A percentile compares a stretch with the other conserved stretches of the same genome.
phyloP scores from a whole-genome alignment of 1,284 basidiomycete species.

The Ustilago nuda region DNA sequence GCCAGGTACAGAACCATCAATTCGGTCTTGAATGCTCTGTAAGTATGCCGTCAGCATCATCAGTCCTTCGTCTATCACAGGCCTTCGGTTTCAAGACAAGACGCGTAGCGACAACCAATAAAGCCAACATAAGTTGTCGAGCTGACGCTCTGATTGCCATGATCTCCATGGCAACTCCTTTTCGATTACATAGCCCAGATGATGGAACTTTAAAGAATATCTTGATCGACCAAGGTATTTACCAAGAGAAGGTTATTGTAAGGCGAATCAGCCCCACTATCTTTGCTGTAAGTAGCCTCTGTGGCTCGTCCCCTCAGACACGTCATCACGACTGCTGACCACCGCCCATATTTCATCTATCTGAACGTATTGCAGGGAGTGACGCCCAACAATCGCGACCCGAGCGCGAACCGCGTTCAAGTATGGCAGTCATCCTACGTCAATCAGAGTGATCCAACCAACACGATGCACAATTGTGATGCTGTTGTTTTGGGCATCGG shows the following conservation, averaged over 20 bases:
- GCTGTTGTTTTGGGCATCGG: constrained; percentile 31
- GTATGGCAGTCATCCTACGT: constrained; percentile 45
- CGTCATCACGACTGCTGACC: not conserved
- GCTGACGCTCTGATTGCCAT: not conserved
- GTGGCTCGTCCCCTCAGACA: not conserved
- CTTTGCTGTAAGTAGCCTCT: constrained; percentile 20
- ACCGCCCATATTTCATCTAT: not conserved
- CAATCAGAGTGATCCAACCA: constrained; percentile 28
- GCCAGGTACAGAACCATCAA: constrained; percentile 22
- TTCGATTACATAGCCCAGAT: constrained; percentile 19
- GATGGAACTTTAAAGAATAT: constrained; percentile 23
- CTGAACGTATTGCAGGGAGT: constrained; percentile 15
- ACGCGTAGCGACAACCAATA: not conserved
- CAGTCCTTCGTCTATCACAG: not conserved
- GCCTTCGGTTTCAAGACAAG: not conserved
- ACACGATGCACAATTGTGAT: constrained; percentile 27
- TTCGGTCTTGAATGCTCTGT: constrained; percentile 29
- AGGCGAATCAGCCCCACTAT: constrained; percentile 24
- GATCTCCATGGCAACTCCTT: not conserved
- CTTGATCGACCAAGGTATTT: constrained; percentile 35
- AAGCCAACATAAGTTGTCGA: not conserved
- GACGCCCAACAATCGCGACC: constrained; percentile 2
- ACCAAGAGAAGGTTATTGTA: constrained; percentile 39
- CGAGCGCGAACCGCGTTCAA: constrained; percentile 21
- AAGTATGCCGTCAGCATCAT: constrained; percentile 12